phyloP scores from a whole-genome alignment of 805 yeast genomes.

The Starmerella apicola region DNA sequence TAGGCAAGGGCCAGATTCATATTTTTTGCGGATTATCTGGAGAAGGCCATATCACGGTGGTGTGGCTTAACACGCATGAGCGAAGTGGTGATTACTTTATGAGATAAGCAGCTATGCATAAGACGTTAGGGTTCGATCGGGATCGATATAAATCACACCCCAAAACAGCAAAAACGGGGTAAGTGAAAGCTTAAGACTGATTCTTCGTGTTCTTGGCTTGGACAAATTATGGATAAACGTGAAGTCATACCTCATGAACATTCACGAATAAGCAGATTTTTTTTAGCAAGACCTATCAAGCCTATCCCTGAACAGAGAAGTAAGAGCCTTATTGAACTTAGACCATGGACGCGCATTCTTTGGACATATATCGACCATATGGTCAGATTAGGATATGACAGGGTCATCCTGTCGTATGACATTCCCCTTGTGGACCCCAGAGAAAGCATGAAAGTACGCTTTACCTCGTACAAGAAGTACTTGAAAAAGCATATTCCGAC shows the following conservation, averaged over 20 bases:
- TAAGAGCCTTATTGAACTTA: slow-evolving; percentile 19
- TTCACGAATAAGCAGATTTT: slow-evolving; percentile 7
- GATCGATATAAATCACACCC: no score
- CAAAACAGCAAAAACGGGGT: no score
- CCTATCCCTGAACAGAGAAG: slow-evolving; percentile 19
- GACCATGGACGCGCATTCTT: slow-evolving; percentile 30
- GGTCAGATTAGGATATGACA: slow-evolving; percentile 26
- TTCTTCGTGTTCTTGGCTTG: no score
- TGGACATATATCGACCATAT: slow-evolving; percentile 46
- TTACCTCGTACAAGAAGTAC: slow-evolving; percentile 11
- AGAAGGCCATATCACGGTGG: no score
- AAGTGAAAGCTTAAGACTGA: no score
- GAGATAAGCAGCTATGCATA: no score
- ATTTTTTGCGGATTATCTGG: no score
- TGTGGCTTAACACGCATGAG: no score
- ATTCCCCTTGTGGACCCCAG: slow-evolving; percentile 12
- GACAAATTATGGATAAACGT: slow-evolving; percentile 1
- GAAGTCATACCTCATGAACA: slow-evolving; percentile 13
- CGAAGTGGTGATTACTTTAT: no score
- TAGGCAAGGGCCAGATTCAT: no score
- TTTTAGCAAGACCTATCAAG: slow-evolving; percentile 11
- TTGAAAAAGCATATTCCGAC: slow-evolving; percentile 8
- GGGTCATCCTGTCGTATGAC: slow-evolving; percentile 17
- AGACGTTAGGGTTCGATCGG: no score
- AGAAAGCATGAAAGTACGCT: slow-evolving; percentile 11